These are phyloP conservation scores for Calamus simplicifolius DNA, from an alignment of 176 grass and related monocot species.

Conservation along the genomic window DNA sequence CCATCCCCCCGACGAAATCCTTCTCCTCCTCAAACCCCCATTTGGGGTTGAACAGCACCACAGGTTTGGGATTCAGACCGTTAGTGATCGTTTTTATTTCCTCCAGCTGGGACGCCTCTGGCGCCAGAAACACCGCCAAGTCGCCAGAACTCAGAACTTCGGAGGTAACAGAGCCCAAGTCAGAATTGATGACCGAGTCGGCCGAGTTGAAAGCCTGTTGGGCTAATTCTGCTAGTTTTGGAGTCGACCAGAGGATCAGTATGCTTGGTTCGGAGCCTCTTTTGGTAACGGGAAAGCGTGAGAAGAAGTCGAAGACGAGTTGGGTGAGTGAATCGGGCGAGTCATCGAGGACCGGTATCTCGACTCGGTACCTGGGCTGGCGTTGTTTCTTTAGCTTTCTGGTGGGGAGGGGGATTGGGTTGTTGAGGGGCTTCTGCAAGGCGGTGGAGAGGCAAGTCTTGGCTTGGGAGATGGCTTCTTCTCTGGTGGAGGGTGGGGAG, in stretches of 20 bases:
- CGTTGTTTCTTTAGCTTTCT: conserved; percentile 63
- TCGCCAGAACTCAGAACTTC: conserved; percentile 29
- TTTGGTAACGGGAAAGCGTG: conserved; percentile 25
- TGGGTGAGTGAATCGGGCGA: conserved; percentile 50
- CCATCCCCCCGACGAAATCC: conserved; percentile 22
- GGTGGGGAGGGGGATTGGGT: conserved; percentile 25
- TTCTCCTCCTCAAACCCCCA: conserved; percentile 81
- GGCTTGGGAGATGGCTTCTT: conserved; percentile 71
- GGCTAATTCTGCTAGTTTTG: conserved; percentile 20
- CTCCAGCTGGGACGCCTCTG: conserved; percentile 40
- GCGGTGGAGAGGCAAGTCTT: conserved; percentile 49
- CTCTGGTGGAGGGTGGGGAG: conserved; percentile 45
- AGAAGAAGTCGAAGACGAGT: conserved; percentile 63
- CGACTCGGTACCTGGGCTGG: conserved; percentile 56
- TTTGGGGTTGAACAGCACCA: conserved; percentile 78
- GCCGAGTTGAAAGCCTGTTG: conserved; percentile 21
- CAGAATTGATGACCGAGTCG: conserved; percentile 30
- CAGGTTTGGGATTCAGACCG: conserved; percentile 38
- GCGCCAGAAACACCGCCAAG: conserved; percentile 48
- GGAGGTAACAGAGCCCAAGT: conserved; percentile 24
- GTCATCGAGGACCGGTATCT: conserved; percentile 82
- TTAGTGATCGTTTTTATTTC: conserved; percentile 28
- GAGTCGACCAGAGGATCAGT: conserved; percentile 55
- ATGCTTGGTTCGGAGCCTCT: conserved; percentile 33
- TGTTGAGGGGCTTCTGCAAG: conserved; percentile 63